Evolutionary conservation across 192 early-diverging fungal species (phyloP).

Genomic region (Backusella australiensis): DNA sequence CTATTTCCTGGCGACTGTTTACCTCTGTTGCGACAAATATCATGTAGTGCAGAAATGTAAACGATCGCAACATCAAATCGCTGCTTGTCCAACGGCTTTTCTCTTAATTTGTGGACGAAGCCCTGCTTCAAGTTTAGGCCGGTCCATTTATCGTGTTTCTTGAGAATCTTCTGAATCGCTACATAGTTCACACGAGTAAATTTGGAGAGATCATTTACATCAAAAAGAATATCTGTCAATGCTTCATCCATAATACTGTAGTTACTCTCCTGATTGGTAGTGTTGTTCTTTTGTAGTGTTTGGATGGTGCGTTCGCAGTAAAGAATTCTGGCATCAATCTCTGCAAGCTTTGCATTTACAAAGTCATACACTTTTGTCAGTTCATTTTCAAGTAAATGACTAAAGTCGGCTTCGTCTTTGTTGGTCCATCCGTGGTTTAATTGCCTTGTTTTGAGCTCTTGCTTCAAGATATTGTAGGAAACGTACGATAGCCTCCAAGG

Average conservation of each 20-base stretch:
- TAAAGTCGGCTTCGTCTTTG: constrained; percentile 62
- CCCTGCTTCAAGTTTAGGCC: constrained; percentile 17
- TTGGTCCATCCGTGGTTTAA: constrained; percentile 50
- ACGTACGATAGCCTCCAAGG: constrained; percentile 35
- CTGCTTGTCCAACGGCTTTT: constrained; percentile 72
- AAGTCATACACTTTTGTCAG: constrained; percentile 61
- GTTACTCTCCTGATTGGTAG: constrained; percentile 51
- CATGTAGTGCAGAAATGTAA: constrained; percentile 78
- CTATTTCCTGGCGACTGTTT: constrained; percentile 23
- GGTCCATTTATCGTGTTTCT: constrained; percentile 88
- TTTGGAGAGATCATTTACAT: constrained; percentile 77
- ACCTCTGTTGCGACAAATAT: constrained; percentile 58
- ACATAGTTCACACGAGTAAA: constrained; percentile 80
- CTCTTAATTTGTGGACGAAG: constrained; percentile 36
- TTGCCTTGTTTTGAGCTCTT: constrained; percentile 44
- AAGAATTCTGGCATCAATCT: constrained; percentile 69
- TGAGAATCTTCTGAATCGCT: constrained; percentile 92
- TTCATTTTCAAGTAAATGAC: constrained; percentile 29
- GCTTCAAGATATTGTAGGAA: constrained; percentile 31
- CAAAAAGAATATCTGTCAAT: constrained; percentile 59
- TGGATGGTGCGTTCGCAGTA: constrained; percentile 59
- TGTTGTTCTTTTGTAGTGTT: constrained; percentile 28
- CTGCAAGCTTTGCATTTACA: constrained; percentile 68
- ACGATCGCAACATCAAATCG: constrained; percentile 87
- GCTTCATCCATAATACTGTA: constrained; percentile 59